These are phyloP conservation scores for Corymbia citriodora DNA, from an alignment of 441 rosid genomes.

Conservation along the genomic window DNA sequence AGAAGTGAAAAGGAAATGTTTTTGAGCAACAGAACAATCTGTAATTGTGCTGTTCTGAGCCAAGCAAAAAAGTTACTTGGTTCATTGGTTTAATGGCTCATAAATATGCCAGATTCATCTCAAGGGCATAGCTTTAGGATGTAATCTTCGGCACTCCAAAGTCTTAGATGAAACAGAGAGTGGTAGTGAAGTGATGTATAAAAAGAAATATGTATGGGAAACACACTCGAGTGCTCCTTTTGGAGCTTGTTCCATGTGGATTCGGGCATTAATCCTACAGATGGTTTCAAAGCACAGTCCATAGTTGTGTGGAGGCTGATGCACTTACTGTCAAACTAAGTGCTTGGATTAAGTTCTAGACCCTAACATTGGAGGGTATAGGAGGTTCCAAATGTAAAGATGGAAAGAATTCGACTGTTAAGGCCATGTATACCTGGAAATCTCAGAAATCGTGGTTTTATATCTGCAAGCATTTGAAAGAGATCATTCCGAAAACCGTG, in stretches of 20 bases:
- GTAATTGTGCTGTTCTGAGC: not conserved
- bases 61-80: not conserved
- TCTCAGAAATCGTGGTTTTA: conserved; percentile 79
- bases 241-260: not conserved
- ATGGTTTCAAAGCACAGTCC: not conserved
- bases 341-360: not conserved
- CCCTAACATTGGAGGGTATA: not conserved
- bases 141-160: not conserved
- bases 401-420: not conserved
- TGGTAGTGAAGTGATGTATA: not conserved
- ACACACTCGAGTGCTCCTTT: not conserved
- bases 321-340: not conserved
- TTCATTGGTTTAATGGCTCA: not conserved
- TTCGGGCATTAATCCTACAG: not conserved
- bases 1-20: not conserved
- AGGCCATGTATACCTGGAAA: conserved; percentile 54
- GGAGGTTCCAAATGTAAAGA: not conserved
- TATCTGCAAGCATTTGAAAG: conserved; percentile 48
- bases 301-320: not conserved
- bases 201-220: not conserved
- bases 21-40: not conserved
- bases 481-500: conserved; percentile 88
- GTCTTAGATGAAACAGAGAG: not conserved
- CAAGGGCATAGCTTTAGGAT: not conserved
- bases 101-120: not conserved